Conservation (phyloP, 2,329 filamentous ascomycete genomes). For the Peltaster fructicola region DNA sequence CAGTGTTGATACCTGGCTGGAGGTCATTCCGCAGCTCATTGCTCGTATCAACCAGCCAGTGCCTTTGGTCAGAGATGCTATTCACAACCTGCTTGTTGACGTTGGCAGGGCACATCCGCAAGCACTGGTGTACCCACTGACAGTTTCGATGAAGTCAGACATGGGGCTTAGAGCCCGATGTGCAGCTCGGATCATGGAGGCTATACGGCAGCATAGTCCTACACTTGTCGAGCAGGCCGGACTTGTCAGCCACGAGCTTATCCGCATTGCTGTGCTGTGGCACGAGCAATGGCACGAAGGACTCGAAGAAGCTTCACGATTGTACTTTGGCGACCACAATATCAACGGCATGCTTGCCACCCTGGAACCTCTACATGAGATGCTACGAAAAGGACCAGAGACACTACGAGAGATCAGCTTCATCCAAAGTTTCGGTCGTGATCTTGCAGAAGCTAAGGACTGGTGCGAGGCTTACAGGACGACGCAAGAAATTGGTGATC, state of each 20-base stretch:
- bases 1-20: conserved; percentile 94
- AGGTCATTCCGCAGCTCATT: conserved; percentile 94
- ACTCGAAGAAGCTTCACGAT: conserved; percentile 81
- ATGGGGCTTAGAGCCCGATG: conserved; percentile 70
- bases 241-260: conserved; percentile 86
- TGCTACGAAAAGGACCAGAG: conserved; percentile 78
- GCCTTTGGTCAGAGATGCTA: conserved; percentile 66
- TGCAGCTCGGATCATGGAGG: conserved; percentile 89
- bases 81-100: conserved; percentile 82
- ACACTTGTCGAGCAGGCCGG: conserved; percentile 89
- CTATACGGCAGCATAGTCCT: conserved; percentile 87
- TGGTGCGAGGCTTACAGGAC: conserved; percentile 88
- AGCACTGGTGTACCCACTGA: conserved; percentile 88
- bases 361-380: conserved; percentile 75
- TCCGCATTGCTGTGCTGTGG: conserved; percentile 92
- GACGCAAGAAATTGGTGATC: conserved; percentile 78
- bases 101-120: conserved; percentile 90
- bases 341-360: conserved; percentile 94
- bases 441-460: conserved; percentile 83
- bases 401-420: conserved; percentile 94
- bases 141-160: conserved; percentile 94
- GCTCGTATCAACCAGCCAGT: conserved; percentile 96
- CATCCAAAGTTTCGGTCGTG: conserved; percentile 88
- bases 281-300: conserved; percentile 99
- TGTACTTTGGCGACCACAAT: conserved; percentile 96